Conservation (phyloP, 208 protist species). For the Acanthamoeba castellanii region DNA sequence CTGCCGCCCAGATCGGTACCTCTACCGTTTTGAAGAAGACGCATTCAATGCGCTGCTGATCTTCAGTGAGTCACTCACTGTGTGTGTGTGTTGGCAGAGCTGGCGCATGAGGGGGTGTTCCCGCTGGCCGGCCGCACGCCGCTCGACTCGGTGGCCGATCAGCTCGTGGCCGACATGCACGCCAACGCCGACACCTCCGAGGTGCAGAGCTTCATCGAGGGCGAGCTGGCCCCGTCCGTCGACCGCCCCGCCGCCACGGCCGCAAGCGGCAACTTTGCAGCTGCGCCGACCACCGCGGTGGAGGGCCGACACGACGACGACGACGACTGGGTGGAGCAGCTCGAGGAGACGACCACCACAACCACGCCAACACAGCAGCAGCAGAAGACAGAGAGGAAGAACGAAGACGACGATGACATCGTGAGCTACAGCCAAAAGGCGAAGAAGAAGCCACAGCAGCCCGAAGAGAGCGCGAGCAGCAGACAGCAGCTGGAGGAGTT, state of each 20-base stretch:
- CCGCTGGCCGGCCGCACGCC: constrained; percentile 15
- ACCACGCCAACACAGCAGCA: background rate
- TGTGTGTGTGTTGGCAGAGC: background rate
- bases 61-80: background rate
- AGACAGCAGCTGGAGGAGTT: background rate
- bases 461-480: background rate
- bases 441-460: background rate
- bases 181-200: background rate
- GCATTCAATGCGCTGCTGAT: background rate
- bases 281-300: background rate
- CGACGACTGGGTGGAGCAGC: background rate
- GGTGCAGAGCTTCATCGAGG: constrained; percentile 19
- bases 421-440: background rate
- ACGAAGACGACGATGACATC: background rate
- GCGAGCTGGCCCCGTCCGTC: background rate
- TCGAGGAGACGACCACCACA: background rate
- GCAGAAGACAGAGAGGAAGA: background rate
- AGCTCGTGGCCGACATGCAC: background rate
- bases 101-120: background rate
- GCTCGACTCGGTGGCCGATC: background rate
- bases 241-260: background rate
- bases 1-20: background rate
- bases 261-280: background rate
- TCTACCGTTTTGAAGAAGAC: background rate
- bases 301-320: background rate